phyloP scores from a whole-genome alignment of 352 stramenopile species.

The Stephanocyclus meneghinianus region DNA sequence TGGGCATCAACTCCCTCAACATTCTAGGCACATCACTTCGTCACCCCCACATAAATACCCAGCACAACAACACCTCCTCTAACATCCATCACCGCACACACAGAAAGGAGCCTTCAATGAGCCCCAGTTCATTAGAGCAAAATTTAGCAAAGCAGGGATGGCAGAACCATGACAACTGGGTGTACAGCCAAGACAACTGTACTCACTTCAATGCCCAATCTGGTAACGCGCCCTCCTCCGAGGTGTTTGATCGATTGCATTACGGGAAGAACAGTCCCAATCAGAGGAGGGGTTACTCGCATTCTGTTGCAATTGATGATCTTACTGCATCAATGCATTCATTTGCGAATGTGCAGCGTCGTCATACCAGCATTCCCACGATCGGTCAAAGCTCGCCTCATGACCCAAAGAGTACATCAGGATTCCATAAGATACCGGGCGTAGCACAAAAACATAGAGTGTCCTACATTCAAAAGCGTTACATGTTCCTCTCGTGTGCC shows the following conservation, averaged over 20 bases:
- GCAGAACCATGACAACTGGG: slow-evolving; percentile 25
- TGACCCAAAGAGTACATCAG: neutral
- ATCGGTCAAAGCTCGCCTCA: neutral
- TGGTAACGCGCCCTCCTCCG: neutral
- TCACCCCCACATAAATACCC: slow-evolving; percentile 18
- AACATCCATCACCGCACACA: neutral
- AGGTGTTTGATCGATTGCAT: slow-evolving; percentile 7
- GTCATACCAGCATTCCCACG: slow-evolving; percentile 3
- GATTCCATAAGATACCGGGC: neutral
- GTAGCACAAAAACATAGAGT: neutral
- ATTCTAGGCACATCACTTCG: slow-evolving; percentile 23
- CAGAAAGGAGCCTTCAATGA: neutral
- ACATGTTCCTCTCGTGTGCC: slow-evolving; percentile 17
- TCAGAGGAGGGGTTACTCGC: neutral
- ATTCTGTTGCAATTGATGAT: neutral
- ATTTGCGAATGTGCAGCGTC: neutral
- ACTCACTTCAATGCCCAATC: neutral
- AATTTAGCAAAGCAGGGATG: slow-evolving; percentile 22
- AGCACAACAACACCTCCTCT: neutral
- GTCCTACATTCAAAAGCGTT: slow-evolving; percentile 16
- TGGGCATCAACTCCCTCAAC: slow-evolving; percentile 5
- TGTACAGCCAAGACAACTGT: slow-evolving; percentile 14
- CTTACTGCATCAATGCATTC: neutral
- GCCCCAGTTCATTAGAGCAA: slow-evolving; percentile 2
- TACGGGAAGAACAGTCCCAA: neutral